These are phyloP conservation scores for Lachnellula subtilissima DNA, from an alignment of 2,329 filamentous ascomycete species.

Conservation along the genomic window DNA sequence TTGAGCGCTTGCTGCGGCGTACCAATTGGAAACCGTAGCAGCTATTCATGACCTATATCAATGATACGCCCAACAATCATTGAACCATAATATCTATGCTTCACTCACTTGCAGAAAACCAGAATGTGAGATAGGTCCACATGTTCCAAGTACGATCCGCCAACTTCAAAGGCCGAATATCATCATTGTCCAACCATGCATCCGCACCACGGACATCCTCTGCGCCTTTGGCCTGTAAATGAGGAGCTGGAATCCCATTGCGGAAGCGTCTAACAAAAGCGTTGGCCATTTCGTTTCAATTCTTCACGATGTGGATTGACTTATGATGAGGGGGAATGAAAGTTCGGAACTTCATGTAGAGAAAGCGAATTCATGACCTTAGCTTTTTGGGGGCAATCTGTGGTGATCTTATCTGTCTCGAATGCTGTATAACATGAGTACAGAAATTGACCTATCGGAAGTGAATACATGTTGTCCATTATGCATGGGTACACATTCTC, in stretches of 20 bases:
- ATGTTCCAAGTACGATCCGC: conserved; percentile 39
- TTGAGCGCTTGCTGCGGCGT: conserved; percentile 37
- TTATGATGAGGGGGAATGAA: not conserved
- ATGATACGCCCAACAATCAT: not conserved
- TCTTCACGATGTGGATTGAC: not conserved
- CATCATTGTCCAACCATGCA: conserved; percentile 37
- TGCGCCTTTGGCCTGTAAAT: conserved; percentile 23
- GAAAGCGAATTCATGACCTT: not conserved
- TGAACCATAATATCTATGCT: not conserved
- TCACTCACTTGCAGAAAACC: conserved; percentile 35
- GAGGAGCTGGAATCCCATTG: conserved; percentile 17
- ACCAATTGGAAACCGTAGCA: conserved; percentile 37
- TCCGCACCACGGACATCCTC: conserved; percentile 27
- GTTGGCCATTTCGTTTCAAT: conserved; percentile 8
- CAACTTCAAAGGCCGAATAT: conserved; percentile 37
- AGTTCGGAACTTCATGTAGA: not conserved
- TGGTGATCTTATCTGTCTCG: too few species aligned
- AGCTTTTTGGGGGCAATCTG: too few species aligned
- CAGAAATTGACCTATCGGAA: too few species aligned
- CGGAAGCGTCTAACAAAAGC: conserved; percentile 13
- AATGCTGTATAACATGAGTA: too few species aligned
- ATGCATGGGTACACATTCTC: too few species aligned
- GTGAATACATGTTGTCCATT: too few species aligned
- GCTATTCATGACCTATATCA: conserved; percentile 11
- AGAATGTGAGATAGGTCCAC: conserved; percentile 39